A percentile compares a stretch with the other conserved stretches of the same genome.
Evolutionary conservation across 805 yeast species (phyloP).

Genomic region (Tetrapisispora phaffii): DNA sequence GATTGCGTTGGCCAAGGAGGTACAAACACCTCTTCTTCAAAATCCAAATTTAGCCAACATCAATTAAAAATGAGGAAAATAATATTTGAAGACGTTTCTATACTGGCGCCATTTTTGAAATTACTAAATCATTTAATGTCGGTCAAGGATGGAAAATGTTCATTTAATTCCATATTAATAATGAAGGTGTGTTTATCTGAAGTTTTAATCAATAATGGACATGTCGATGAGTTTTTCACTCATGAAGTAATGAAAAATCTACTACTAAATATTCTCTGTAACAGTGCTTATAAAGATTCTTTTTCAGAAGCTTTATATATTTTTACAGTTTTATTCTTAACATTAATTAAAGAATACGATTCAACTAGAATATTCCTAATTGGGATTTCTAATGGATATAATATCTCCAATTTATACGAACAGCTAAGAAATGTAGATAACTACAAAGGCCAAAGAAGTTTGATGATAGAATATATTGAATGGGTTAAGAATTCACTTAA

Average conservation of each 20-base stretch:
- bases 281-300: slow-evolving; percentile 72
- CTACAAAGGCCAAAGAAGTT: slow-evolving; percentile 69
- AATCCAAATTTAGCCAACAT: slow-evolving; percentile 37
- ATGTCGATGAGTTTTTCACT: slow-evolving; percentile 54
- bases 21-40: slow-evolving; percentile 27
- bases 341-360: slow-evolving; percentile 58
- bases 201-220: slow-evolving; percentile 57
- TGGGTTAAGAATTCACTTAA: slow-evolving; percentile 40
- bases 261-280: slow-evolving; percentile 55
- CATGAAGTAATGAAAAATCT: slow-evolving; percentile 56
- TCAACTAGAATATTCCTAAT: slow-evolving; percentile 53
- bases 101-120: slow-evolving; percentile 70
- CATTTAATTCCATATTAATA: slow-evolving; percentile 79
- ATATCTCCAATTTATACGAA: slow-evolving; percentile 54
- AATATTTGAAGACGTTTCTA: slow-evolving; percentile 51
- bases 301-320: slow-evolving; percentile 90
- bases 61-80: slow-evolving; percentile 57
- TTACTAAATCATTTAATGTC: slow-evolving; percentile 66
- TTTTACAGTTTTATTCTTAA: slow-evolving; percentile 67
- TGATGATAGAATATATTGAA: slow-evolving; percentile 66
- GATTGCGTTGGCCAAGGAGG: slow-evolving; percentile 80
- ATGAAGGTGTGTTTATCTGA: slow-evolving; percentile 65
- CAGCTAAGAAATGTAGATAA: slow-evolving; percentile 55
- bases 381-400: slow-evolving; percentile 46
- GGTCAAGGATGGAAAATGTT: slow-evolving; percentile 84